phyloP scores from a whole-genome alignment of 2,329 filamentous ascomycete species.

The Dothideomycetidae sp. region DNA sequence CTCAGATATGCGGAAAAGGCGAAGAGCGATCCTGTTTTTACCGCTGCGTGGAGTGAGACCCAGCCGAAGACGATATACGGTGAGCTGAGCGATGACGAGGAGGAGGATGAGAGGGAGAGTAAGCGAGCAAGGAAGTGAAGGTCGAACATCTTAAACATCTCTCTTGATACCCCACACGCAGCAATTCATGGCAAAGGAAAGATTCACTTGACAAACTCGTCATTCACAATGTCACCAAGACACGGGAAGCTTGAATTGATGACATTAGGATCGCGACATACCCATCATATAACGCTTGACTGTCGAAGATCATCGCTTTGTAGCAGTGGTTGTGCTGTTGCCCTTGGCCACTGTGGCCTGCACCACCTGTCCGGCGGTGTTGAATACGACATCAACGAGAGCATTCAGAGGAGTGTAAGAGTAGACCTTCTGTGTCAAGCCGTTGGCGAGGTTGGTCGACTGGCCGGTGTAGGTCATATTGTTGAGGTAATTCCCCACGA shows the following conservation, averaged over 20 bases:
- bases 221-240: too few relatives aligned
- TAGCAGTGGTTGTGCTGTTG: constrained; percentile 4
- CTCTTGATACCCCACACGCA: background rate
- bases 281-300: too few relatives aligned
- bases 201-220: too few relatives aligned
- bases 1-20: constrained; percentile 91
- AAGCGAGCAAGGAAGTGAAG: constrained; percentile 28
- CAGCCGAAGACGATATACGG: constrained; percentile 88
- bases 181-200: too few relatives aligned
- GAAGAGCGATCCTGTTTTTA: constrained; percentile 86
- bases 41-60: constrained; percentile 80
- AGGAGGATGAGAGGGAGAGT: constrained; percentile 53
- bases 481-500: constrained; percentile 43
- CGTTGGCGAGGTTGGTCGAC: constrained; percentile 20
- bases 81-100: constrained; percentile 75
- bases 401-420: constrained; percentile 36
- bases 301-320: too few relatives aligned
- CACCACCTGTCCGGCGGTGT: constrained; percentile 40
- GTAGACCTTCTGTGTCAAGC: constrained; percentile 38
- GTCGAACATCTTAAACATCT: too few relatives aligned
- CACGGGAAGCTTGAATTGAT: too few relatives aligned
- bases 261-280: too few relatives aligned
- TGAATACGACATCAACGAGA: constrained; percentile 42
- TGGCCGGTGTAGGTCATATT: constrained; percentile 42
- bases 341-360: constrained; percentile 30